Conservation (phyloP, 805 yeast species). For the Ogataea sp. region DNA sequence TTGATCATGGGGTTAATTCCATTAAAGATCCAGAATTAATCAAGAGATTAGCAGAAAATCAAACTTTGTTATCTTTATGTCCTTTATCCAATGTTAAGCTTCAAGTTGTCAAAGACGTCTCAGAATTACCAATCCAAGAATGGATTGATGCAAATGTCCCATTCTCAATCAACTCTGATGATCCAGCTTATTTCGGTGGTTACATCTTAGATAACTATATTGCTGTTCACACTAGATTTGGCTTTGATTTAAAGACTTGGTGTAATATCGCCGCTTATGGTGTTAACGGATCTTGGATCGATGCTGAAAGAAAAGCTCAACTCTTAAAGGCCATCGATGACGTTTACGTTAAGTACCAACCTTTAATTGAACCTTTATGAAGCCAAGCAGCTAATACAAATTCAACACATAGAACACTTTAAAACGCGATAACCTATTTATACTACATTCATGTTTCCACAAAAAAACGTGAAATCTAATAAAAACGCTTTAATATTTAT, state of each 20-base stretch:
- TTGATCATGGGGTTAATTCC: slow-evolving; percentile 76
- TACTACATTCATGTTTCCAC: no score
- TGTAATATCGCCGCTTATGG: slow-evolving; percentile 52
- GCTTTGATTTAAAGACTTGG: slow-evolving; percentile 57
- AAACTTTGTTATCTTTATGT: slow-evolving; percentile 62
- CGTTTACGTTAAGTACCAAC: slow-evolving; percentile 24
- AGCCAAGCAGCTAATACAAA: neutral
- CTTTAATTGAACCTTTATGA: slow-evolving; percentile 4
- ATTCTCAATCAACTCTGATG: slow-evolving; percentile 71
- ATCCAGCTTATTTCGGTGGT: slow-evolving; percentile 83
- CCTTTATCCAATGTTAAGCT: slow-evolving; percentile 72
- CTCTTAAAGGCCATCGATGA: slow-evolving; percentile 37
- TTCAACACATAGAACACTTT: no score
- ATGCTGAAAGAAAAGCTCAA: slow-evolving; percentile 42
- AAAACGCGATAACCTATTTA: no score
- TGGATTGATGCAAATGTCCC: slow-evolving; percentile 58
- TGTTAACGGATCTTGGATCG: slow-evolving; percentile 69
- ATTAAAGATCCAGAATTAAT: slow-evolving; percentile 45
- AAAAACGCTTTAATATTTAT: no score
- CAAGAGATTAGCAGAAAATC: slow-evolving; percentile 44
- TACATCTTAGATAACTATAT: slow-evolving; percentile 70
- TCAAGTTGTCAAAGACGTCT: slow-evolving; percentile 61
- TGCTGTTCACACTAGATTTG: slow-evolving; percentile 57
- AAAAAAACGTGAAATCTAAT: no score
- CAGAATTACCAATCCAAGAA: slow-evolving; percentile 56